Conservation (phyloP, 345 rosid genomes). For the Syzygium aqueum region DNA sequence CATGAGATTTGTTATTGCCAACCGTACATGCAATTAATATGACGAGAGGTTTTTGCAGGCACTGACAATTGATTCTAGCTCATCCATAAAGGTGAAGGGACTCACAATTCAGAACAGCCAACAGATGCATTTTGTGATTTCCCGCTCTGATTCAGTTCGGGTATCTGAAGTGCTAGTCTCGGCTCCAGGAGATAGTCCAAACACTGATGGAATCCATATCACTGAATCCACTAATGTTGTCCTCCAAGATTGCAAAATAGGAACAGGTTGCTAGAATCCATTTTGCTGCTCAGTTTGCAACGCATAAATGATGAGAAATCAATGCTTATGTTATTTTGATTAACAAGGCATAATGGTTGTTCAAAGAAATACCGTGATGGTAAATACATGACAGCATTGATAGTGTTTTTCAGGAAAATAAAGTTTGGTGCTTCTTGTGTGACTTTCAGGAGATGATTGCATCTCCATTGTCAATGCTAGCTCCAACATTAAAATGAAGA, state of each 20-base stretch:
- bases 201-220: constrained; percentile 94
- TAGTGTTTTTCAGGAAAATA: neutral
- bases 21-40: neutral
- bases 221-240: constrained; percentile 66
- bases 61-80: constrained; percentile 86
- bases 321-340: neutral
- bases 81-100: constrained; percentile 59
- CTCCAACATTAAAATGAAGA: constrained; percentile 75
- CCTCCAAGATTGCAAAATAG: constrained; percentile 83
- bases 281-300: neutral
- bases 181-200: constrained; percentile 89
- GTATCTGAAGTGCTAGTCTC: constrained; percentile 57
- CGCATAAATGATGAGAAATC: neutral
- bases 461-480: constrained; percentile 83
- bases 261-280: constrained; percentile 61
- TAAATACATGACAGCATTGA: neutral
- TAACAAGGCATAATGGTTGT: neutral
- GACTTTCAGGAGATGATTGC: constrained; percentile 82
- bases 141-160: constrained; percentile 53
- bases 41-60: constrained; percentile 44
- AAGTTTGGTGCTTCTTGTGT: constrained; percentile 1
- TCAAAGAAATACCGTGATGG: neutral
- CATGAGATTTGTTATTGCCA: neutral
- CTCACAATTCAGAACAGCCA: constrained; percentile 87
- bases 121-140: constrained; percentile 84